phyloP scores from a whole-genome alignment of 768 basidiomycete genomes.

The Pleurotus ostreatus region DNA sequence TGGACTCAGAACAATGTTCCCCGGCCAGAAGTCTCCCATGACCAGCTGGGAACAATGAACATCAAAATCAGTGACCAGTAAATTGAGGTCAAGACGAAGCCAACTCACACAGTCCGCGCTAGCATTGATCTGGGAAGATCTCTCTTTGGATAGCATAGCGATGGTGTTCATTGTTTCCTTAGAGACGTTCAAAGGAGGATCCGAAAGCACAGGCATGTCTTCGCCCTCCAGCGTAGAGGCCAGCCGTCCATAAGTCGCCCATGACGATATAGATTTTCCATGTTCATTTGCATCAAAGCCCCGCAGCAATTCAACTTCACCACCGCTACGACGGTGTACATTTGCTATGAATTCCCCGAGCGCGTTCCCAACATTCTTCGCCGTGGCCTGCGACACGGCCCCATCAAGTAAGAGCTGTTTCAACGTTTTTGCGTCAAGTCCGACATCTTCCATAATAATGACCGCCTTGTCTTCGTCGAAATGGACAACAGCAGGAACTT shows the following conservation, averaged over 20 bases:
- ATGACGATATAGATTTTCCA: conserved; percentile 33
- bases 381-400: conserved; percentile 22
- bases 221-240: conserved; percentile 27
- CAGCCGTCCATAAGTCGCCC: conserved; percentile 41
- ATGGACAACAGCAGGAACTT: conserved; percentile 33
- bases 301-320: conserved; percentile 21
- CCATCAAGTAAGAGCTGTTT: conserved; percentile 38
- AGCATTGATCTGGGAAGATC: conserved; percentile 24
- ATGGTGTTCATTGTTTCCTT: conserved; percentile 28
- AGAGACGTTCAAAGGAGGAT: conserved; percentile 32
- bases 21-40: conserved; percentile 79
- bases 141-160: conserved; percentile 25
- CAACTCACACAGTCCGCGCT: conserved; percentile 26
- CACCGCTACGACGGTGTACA: conserved; percentile 47
- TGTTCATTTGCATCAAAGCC: conserved; percentile 31
- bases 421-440: conserved; percentile 27
- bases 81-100: neutral
- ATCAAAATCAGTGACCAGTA: neutral
- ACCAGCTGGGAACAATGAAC: conserved; percentile 27
- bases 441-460: conserved; percentile 50
- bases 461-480: conserved; percentile 36
- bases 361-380: conserved; percentile 42
- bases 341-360: conserved; percentile 53
- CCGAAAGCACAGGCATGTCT: conserved; percentile 25
- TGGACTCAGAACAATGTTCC: conserved; percentile 52